phyloP scores from a whole-genome alignment of 495 filamentous ascomycete species.

The Penicillium silybi region DNA sequence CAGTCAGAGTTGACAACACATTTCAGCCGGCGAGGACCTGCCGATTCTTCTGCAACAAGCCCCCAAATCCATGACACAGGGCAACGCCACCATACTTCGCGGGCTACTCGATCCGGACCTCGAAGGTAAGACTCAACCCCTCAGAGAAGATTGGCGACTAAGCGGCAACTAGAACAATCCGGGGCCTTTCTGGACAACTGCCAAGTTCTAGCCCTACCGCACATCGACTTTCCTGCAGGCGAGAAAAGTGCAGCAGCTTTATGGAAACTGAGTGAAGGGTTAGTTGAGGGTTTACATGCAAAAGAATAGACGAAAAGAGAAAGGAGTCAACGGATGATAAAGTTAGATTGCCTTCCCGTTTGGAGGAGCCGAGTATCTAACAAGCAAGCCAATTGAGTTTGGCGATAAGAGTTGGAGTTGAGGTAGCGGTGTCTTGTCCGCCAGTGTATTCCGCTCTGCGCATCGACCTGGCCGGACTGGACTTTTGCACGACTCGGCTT shows the following conservation, averaged over 20 bases:
- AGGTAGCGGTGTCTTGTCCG: slow-evolving; percentile 14
- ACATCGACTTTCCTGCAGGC: slow-evolving; percentile 30
- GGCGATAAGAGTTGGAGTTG: slow-evolving; percentile 5
- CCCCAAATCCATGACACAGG: slow-evolving; percentile 19
- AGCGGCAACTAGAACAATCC: slow-evolving; percentile 11
- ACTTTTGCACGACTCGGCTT: no score
- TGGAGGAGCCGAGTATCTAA: not conserved
- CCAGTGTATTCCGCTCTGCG: not conserved
- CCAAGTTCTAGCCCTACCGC: slow-evolving; percentile 17
- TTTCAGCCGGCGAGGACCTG: slow-evolving; percentile 15
- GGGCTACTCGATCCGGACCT: slow-evolving; percentile 24
- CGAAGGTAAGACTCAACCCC: slow-evolving; percentile 10
- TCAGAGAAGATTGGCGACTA: not conserved
- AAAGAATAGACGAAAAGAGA: not conserved
- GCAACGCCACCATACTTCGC: slow-evolving; percentile 17
- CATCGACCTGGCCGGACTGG: not conserved
- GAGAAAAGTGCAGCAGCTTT: slow-evolving; percentile 35
- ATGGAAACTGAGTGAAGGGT: slow-evolving; percentile 48
- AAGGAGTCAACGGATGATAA: not conserved
- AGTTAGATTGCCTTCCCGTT: not conserved
- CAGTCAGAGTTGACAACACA: not conserved
- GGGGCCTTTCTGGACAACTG: slow-evolving; percentile 33
- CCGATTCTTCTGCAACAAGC: slow-evolving; percentile 21
- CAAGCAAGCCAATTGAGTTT: not conserved
- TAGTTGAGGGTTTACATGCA: slow-evolving; percentile 25